phyloP scores from a whole-genome alignment of 1,284 basidiomycete genomes.

The Rhodotorula glutinis region DNA sequence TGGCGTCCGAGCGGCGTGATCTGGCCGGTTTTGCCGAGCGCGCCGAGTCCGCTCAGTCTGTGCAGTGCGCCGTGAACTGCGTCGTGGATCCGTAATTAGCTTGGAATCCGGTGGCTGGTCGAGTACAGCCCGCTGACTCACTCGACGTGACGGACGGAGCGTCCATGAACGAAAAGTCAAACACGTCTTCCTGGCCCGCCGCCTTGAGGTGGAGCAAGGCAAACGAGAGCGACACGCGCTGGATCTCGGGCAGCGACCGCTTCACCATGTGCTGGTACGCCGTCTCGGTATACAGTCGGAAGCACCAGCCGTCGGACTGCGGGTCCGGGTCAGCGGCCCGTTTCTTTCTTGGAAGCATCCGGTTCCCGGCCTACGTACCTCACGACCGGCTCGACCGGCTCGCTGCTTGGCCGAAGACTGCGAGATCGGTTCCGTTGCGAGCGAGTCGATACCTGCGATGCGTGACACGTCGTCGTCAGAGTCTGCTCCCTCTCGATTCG shows the following conservation, averaged over 20 bases:
- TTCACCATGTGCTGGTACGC: conserved; percentile 64
- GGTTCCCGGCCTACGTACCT: conserved; percentile 59
- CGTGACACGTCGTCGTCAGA: too few species aligned
- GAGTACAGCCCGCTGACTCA: conserved; percentile 48
- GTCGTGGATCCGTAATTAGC: not conserved
- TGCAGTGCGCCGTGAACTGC: conserved; percentile 67
- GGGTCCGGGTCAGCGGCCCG: not conserved
- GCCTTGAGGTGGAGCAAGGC: conserved; percentile 68
- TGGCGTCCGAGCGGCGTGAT: conserved; percentile 68
- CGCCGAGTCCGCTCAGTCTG: conserved; percentile 70
- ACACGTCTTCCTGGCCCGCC: conserved; percentile 63
- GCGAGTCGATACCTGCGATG: conserved; percentile 83
- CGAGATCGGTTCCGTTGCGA: conserved; percentile 78
- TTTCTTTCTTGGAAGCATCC: too few species aligned
- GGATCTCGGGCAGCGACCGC: conserved; percentile 80
- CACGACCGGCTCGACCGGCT: conserved; percentile 85
- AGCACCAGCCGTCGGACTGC: conserved; percentile 64
- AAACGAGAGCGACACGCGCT: conserved; percentile 75
- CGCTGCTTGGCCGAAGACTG: conserved; percentile 85
- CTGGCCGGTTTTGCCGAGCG: conserved; percentile 58
- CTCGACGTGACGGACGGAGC: conserved; percentile 67
- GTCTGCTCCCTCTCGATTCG: too few species aligned
- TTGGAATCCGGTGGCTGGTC: conserved; percentile 17
- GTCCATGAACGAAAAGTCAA: conserved; percentile 79
- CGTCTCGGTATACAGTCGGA: conserved; percentile 79